A percentile compares a stretch with the other conserved stretches of the same genome.
Conservation (phyloP, 768 basidiomycete genomes). For the Galerina marginata region DNA sequence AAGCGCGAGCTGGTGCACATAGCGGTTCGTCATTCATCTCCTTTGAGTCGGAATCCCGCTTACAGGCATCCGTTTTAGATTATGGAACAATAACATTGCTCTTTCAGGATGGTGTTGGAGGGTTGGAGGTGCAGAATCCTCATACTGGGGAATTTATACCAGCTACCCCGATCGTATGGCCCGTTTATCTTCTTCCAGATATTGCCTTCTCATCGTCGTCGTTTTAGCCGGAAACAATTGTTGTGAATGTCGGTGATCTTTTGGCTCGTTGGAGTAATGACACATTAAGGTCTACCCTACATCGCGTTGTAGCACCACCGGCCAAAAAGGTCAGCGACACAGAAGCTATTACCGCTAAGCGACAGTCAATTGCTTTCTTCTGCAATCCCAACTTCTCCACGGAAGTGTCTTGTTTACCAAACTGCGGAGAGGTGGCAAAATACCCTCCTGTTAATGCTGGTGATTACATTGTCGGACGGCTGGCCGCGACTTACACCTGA, state of each 20-base stretch:
- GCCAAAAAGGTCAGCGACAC: constrained; percentile 50
- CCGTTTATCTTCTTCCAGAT: not conserved
- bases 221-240: constrained; percentile 74
- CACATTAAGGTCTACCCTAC: constrained; percentile 77
- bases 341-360: constrained; percentile 62
- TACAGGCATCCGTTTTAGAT: constrained; percentile 43
- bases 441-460: constrained; percentile 77
- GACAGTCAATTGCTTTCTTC: constrained; percentile 88
- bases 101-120: constrained; percentile 84
- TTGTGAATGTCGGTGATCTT: constrained; percentile 84
- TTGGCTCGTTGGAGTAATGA: constrained; percentile 87
- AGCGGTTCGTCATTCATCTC: constrained; percentile 50
- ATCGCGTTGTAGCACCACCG: constrained; percentile 80
- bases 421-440: constrained; percentile 60
- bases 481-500: constrained; percentile 63
- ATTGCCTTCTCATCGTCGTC: not conserved
- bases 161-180: constrained; percentile 74
- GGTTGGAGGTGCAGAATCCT: constrained; percentile 82
- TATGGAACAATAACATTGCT: constrained; percentile 84
- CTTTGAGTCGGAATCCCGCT: not conserved
- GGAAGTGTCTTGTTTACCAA: constrained; percentile 73
- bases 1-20: constrained; percentile 84
- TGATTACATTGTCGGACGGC: constrained; percentile 75
- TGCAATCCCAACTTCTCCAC: constrained; percentile 81
- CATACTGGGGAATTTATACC: constrained; percentile 74